Conservation (phyloP, 2,329 filamentous ascomycete species). For the Ceratocystiopsis minuta region DNA sequence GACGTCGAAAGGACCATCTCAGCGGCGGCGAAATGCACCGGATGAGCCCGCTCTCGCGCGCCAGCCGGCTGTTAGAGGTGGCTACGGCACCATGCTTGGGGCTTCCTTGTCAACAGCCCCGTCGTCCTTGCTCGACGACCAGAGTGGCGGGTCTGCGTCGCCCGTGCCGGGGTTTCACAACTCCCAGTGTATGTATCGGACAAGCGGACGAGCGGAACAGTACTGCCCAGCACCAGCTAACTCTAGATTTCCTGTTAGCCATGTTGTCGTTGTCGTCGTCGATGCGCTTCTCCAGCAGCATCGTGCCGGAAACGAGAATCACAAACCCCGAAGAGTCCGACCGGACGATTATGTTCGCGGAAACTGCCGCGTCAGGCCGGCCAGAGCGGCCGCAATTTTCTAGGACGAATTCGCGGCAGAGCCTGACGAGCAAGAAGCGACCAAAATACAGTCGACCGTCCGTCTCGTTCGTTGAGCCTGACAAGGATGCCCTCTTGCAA, state of each 20-base stretch:
- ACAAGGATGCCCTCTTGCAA: conserved; percentile 20
- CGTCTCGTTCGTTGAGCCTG: conserved; percentile 42
- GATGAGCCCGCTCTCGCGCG: too few species aligned
- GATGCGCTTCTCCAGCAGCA: conserved; percentile 52
- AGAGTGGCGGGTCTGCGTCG: too few species aligned
- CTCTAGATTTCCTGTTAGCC: too few species aligned
- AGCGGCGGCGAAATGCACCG: conserved; percentile 11
- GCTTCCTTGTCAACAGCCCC: background rate
- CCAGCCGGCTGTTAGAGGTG: background rate
- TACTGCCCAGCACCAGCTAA: too few species aligned
- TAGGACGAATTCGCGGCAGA: conserved; percentile 29
- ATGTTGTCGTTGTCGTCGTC: conserved; percentile 17
- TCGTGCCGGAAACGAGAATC: conserved; percentile 52
- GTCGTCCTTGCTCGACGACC: background rate
- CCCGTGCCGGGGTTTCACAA: background rate
- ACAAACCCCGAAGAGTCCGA: conserved; percentile 45
- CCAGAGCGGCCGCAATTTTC: conserved; percentile 22
- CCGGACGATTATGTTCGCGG: conserved; percentile 59
- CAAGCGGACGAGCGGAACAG: too few species aligned
- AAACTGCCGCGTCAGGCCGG: conserved; percentile 19
- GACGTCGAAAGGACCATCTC: background rate
- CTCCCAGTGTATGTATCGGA: background rate
- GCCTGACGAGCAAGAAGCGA: conserved; percentile 4
- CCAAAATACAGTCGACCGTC: conserved; percentile 3
- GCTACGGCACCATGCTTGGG: background rate